Conservation (phyloP, 352 stramenopile genomes). For the Phytophthora pseudosyringae region DNA sequence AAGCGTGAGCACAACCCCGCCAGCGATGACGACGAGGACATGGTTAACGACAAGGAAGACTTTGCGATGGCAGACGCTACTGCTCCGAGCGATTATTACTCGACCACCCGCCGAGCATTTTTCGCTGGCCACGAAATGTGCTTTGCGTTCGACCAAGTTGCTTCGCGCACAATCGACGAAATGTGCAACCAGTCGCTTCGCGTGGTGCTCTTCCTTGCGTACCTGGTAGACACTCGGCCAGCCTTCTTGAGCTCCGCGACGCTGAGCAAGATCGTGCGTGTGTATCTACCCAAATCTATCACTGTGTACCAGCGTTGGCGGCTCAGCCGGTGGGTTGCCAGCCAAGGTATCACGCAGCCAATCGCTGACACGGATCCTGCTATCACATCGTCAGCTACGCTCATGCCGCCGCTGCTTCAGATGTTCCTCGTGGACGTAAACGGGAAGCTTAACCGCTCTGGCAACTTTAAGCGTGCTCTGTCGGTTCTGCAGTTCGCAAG, state of each 20-base stretch:
- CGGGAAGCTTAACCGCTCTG: conserved; percentile 51
- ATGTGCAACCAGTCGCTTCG: conserved; percentile 70
- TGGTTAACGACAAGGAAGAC: conserved; percentile 32
- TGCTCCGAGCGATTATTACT: conserved; percentile 43
- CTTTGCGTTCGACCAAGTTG: conserved; percentile 69
- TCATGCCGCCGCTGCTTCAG: conserved; percentile 68
- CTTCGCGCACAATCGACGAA: conserved; percentile 62
- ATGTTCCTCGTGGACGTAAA: conserved; percentile 72
- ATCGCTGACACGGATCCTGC: conserved; percentile 50
- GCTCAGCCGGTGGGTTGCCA: conserved; percentile 68
- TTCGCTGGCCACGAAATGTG: conserved; percentile 63
- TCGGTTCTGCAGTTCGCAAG: conserved; percentile 48
- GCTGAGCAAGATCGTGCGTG: conserved; percentile 49
- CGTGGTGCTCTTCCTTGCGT: conserved; percentile 70
- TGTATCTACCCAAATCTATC: conserved; percentile 66
- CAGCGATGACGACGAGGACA: conserved; percentile 46
- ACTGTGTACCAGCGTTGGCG: conserved; percentile 75
- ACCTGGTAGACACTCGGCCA: conserved; percentile 63
- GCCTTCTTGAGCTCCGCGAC: conserved; percentile 54
- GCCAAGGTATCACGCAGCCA: conserved; percentile 58
- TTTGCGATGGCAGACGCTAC: conserved; percentile 23
- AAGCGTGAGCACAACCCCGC: conserved; percentile 20
- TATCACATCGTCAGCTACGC: conserved; percentile 47
- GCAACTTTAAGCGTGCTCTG: conserved; percentile 58
- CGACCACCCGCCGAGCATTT: conserved; percentile 34